Evolutionary conservation across 768 basidiomycete genomes (phyloP).

Genomic region (Candolleomyces efflorescens): DNA sequence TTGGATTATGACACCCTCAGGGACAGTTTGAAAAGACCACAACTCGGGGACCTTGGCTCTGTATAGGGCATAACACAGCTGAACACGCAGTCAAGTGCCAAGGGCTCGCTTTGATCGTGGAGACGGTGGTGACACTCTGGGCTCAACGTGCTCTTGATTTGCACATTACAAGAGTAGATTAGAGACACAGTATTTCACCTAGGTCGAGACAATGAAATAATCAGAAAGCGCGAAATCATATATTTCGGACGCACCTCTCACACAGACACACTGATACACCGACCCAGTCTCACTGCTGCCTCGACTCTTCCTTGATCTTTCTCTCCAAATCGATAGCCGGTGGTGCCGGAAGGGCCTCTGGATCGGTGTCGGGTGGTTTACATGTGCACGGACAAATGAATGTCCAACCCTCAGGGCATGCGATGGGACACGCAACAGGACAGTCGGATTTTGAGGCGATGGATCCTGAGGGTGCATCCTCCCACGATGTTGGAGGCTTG

Average conservation of each 20-base stretch:
- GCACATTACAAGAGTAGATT: no score
- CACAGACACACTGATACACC: neutral
- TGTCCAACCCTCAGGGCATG: constrained; percentile 4
- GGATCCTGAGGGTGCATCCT: neutral
- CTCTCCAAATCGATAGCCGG: neutral
- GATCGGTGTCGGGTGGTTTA: neutral
- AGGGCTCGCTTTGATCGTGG: no score
- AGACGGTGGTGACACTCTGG: no score
- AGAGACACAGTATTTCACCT: no score
- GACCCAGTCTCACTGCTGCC: neutral
- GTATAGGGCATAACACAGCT: no score
- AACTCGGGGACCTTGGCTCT: no score
- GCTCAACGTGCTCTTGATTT: no score
- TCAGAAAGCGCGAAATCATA: no score
- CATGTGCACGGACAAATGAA: constrained; percentile 8
- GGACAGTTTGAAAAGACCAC: no score
- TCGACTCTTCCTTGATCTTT: neutral
- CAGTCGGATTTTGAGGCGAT: neutral
- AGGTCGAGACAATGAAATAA: no score
- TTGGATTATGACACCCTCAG: no score
- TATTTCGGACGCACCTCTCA: neutral
- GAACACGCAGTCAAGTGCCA: no score
- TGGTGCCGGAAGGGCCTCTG: neutral
- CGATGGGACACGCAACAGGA: constrained; percentile 6
- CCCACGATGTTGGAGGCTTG: neutral